Base-by-base conservation (phyloP, 2,329 filamentous ascomycete genomes). In the Cephalotrichum gorgonifer region DNA sequence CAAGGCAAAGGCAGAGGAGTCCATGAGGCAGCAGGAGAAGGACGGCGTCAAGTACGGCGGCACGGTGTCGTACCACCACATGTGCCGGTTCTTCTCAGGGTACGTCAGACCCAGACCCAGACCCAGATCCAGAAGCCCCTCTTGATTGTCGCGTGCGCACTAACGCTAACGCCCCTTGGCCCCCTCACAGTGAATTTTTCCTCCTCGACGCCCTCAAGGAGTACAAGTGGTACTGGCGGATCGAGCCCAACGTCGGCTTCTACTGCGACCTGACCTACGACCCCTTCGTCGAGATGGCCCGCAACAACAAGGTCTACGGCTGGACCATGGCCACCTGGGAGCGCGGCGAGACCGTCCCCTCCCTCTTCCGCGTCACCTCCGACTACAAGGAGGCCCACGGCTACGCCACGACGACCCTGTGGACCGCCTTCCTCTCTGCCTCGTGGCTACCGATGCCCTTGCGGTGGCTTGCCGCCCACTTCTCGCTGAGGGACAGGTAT, bases 141-240 rank as follows among this genome's bases (percentile, higher is more conserved):
- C n/a, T n/a, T n/a, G n/a, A n/a, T n/a, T n/a, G n/a, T n/a, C n/a
- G n/a, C n/a, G n/a, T n/a, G n/a, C 62, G 7, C 31, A 12, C 20
- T 9, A 20, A 43, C n/a, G 38, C 44, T 30, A 31, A 39, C 33
- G n/a, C 17, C 14, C n/a, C 9, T 44, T n/a, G n/a, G n/a, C n/a
- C n/a, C 22, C 20, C 20, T 15, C 2, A 28, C 43, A 68, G 68
- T 8, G 64, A 68, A 46, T 71, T 72, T 53, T 72, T 70, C 61
- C 62, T 66, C 39, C 61, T 70, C 45, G 62, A 67, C 7, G 64
- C 59, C 1, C 58, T 72, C 22, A 58, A 59, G 53, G 58, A 64
- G 43, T 72, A 69, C 60, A 68, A 66, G 54, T 72, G 68, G 68
- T 72, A 72, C 58, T 72, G 69, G 69, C 62, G 69, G 12, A 58